Base-by-base conservation (phyloP, 23 red algal species). In the Gracilaria domingensis region DNA sequence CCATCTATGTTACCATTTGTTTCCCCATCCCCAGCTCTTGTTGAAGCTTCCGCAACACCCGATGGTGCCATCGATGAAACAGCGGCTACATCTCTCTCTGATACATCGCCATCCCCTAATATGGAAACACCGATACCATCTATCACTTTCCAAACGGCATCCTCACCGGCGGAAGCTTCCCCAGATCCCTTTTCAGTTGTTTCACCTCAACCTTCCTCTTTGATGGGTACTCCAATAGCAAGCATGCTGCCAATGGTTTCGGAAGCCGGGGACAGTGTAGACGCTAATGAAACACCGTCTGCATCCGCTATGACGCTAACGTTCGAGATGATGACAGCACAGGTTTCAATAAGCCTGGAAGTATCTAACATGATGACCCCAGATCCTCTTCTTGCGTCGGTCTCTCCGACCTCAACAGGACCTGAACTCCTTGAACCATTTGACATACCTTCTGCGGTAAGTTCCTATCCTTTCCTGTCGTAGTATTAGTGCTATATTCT, bases 301-400 rank as follows among this genome's bases (percentile, higher is more conserved):
- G 8, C 28, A 37, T 55, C 14, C 9, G 14, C 51, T 55, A 55
- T 55, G 51, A 1, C 51, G 1, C 9, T 7, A 2, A 69, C 32
- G 2, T 13, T 13, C 16, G 64, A 69, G 0, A 69, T 37, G 64
- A 69, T 37, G 64, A 37, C 64, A 6, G 30, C 14, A 32, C 64
- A 69, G 38, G 64, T 8, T 20, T 34, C 64, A 69, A 9, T 17
- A 34, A 69, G 11, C 16, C 64, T 32, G 20, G 64, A 69, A 69
- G 64, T 32, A 69, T 69, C 64, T 8, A 69, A 18, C 32, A 18
- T 69, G 64, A 37, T 69, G 30, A 69, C 64, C 13, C 64, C 64
- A 20, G 64, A 69, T 36, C 29, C 64, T 37, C 26, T 37, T 0
- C 30, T 37, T 36, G 36, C 64, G 11, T 37, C 64, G 26, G 18